Evolutionary conservation across 2,329 filamentous ascomycete genomes (phyloP), one percentile per base, ranked within the genome.

Genomic region (Aspergillus sp.): DNA sequence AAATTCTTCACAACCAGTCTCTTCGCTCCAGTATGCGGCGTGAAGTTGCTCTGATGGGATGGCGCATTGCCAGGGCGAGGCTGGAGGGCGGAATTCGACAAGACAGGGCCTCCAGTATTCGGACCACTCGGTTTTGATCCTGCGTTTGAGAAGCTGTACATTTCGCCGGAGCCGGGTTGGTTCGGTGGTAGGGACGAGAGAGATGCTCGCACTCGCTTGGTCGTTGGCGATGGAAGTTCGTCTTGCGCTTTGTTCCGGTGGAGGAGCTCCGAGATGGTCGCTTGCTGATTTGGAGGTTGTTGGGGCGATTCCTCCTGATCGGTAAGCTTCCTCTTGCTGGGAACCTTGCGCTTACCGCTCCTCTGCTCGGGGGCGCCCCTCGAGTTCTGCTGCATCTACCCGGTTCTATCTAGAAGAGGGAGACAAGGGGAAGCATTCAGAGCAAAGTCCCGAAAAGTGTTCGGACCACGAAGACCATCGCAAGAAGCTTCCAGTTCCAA

Each of bases 1-100:
- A 97, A 83, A 72, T 97, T 98, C 83, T 96, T 96, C 67, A 99
- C 90, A n/a, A 93, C 85, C 46, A 99, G 84, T 75, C 89, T 93
- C 80, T 89, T 93, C 19, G 91, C 87, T 33, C 91, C 92, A 11
- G 83, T 81, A 67, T 90, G 86, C 12, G 91, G 87, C 65, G 89
- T 90, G 70, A 93, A 90, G 51, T 79, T 78, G 54, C 72, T 73
- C 48, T 74, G 72, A 19, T 71, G 73, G 40, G 69, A 62, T 8
- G 69, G 55, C 66, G 67, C 52, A 68, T 77, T 68, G 64, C 75
- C 63, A 3, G 66, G 39, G 23, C 63, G 62, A 58, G 67, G 46
- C 47, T 60, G 66, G 24, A 63, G 40, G 17, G 62, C 62, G 64
- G 44, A 56, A 31, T 61, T 74, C 67, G 65, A 66, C 21, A 57